Conservation (phyloP, 345 rosid genomes). For the Jatropha curcas region DNA sequence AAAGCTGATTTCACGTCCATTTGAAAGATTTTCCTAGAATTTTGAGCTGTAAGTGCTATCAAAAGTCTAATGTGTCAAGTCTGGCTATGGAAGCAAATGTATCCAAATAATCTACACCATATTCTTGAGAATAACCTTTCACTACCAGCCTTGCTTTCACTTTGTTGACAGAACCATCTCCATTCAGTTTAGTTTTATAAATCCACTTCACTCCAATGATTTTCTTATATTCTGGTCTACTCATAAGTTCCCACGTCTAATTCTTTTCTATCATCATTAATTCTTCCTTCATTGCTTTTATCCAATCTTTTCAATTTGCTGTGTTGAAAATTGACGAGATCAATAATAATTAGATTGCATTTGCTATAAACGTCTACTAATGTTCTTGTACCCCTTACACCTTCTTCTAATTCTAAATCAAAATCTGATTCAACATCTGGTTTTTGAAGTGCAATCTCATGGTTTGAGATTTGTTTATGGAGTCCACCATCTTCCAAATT, state of each 20-base stretch:
- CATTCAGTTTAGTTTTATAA: not conserved
- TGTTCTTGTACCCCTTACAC: not conserved
- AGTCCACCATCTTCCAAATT: not conserved
- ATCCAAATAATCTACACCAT: not conserved
- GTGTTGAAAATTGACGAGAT: not conserved
- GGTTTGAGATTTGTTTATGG: not conserved
- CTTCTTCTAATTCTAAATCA: not conserved
- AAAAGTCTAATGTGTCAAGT: not conserved
- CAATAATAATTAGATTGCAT: not conserved
- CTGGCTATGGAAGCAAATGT: not conserved
- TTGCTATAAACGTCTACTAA: not conserved
- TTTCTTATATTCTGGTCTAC: not conserved
- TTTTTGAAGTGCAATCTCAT: not conserved
- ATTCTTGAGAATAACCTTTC: not conserved
- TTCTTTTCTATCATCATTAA: not conserved
- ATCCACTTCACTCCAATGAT: not conserved
- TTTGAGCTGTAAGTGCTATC: not conserved
- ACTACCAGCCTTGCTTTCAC: not conserved
- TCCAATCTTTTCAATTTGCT: not conserved
- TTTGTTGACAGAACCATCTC: not conserved
- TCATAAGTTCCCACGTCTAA: not conserved
- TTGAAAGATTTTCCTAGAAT: not conserved
- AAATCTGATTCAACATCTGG: too few species aligned
- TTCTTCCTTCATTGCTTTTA: not conserved
- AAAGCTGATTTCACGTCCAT: slow-evolving; percentile 13